Conservation (phyloP, 768 basidiomycete species). For the Boletus pseudopeckii region DNA sequence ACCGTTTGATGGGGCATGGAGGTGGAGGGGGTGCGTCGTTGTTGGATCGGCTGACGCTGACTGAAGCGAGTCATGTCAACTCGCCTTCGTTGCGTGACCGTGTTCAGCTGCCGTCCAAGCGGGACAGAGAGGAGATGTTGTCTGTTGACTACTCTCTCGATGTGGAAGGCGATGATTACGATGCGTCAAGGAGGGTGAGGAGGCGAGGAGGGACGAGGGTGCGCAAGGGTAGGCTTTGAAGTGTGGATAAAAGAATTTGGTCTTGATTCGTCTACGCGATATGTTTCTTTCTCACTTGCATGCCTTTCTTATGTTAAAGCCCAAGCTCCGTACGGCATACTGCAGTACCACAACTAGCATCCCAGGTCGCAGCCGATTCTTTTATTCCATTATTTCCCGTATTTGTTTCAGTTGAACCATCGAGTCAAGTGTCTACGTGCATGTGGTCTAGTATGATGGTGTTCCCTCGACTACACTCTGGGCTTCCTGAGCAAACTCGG, state of each 20-base stretch:
- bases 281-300: not conserved
- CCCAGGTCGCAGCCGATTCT: conserved; percentile 1
- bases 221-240: conserved; percentile 22
- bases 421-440: not conserved
- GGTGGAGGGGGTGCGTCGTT: conserved; percentile 31
- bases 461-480: not conserved
- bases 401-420: conserved; percentile 13
- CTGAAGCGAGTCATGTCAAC: conserved; percentile 10
- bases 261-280: not conserved
- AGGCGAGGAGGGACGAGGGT: conserved; percentile 18
- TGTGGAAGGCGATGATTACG: conserved; percentile 20
- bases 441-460: too few species aligned
- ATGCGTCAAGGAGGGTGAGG: conserved; percentile 23
- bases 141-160: conserved; percentile 10
- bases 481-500: conserved; percentile 13
- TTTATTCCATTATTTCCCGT: conserved; percentile 20
- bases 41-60: conserved; percentile 36
- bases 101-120: conserved; percentile 36
- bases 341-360: conserved; percentile 1
- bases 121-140: conserved; percentile 31
- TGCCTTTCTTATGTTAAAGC: not conserved
- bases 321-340: conserved; percentile 1
- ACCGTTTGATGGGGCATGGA: not conserved
- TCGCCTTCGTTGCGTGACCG: conserved; percentile 35
- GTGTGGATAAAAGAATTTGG: not conserved